Base-by-base conservation (phyloP, 371 early-diverging fungal genomes). In the Mucor lusitanicus region DNA sequence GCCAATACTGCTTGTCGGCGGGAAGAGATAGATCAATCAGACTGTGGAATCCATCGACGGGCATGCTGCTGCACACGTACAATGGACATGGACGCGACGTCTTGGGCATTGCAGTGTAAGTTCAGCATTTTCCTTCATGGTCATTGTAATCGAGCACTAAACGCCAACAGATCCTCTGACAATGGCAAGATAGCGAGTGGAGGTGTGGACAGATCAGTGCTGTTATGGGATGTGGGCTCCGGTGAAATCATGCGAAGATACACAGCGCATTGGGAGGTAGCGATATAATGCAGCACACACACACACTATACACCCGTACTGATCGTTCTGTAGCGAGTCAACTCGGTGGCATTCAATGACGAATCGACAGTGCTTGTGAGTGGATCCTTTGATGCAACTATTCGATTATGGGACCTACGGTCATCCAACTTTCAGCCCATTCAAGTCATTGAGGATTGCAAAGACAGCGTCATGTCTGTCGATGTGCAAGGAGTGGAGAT, bases 61-160 rank as follows among this genome's bases (percentile, higher is more conserved):
- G 90, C 8, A 75, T 87, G 19, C 83, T 79, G 46, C 85, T 97
- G 21, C 91, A 92, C 63, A 85, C 87, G 0, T 97, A 93, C 69
- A 78, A 81, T n/a, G 95, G 91, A 0, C 97, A 97, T 71, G 95
- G 94, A 12, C 89, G 93, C 76, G 95, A 93, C 46, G 88, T 97
- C 0, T 85, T 92, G 11, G 92, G 85, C n/a, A 64, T 96, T 7
- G 86, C 89, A 32, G 83, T 95, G 85, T 95, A 81, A 70, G 33
- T 55, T 37, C n/a, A n/a, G 46, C 9, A 19, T 28, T 2, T 9
- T 4, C 25, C 12, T 1, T 44, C 1, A 4, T 19, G 11, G 25
- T 17, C 13, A 13, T 37, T 13, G 17, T 3, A 40, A 4, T 40
- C 40, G 40, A 40, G 40, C 40, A 40, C 40, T 40, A 40, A 40